phyloP scores from a whole-genome alignment of 176 grass and related monocot genomes.

The Eragrostis curvula region DNA sequence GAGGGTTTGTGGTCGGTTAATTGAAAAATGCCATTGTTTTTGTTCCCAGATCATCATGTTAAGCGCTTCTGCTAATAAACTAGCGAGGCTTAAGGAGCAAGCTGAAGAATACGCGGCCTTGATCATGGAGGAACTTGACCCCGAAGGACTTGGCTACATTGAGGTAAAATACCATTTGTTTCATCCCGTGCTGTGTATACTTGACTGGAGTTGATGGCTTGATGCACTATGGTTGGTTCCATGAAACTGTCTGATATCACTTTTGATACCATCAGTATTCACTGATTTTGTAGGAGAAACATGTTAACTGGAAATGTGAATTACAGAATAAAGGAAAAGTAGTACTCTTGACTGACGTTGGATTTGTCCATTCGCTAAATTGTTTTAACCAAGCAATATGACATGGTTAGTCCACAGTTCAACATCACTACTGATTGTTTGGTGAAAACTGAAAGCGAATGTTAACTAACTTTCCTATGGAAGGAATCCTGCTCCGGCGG shows the following conservation, averaged over 20 bases:
- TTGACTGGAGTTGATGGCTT: slow-evolving; percentile 10
- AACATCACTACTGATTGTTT: slow-evolving; percentile 2
- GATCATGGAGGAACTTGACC: slow-evolving; percentile 98
- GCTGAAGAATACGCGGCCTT: slow-evolving; percentile 93
- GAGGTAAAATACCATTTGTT: slow-evolving; percentile 57
- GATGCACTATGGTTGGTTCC: slow-evolving; percentile 7
- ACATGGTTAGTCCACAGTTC: not conserved
- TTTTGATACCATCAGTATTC: slow-evolving; percentile 13
- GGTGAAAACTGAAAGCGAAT: slow-evolving; percentile 35
- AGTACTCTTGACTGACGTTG: not conserved
- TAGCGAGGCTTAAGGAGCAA: slow-evolving; percentile 89
- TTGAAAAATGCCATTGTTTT: slow-evolving; percentile 27
- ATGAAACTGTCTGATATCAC: slow-evolving; percentile 12
- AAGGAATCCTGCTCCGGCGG: not conserved
- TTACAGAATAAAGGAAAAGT: not conserved
- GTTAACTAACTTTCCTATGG: slow-evolving; percentile 25
- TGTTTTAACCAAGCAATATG: not conserved
- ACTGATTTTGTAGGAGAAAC: slow-evolving; percentile 19
- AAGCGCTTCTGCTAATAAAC: slow-evolving; percentile 89
- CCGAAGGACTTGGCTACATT: slow-evolving; percentile 92
- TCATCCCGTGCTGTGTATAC: not conserved
- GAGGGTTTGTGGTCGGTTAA: slow-evolving; percentile 30
- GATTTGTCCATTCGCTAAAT: not conserved
- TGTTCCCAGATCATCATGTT: slow-evolving; percentile 85
- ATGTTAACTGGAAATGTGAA: slow-evolving; percentile 5